Percentiles rank a stretch among this genome's conserved stretches.
Evolutionary conservation across 371 early-diverging fungal species (phyloP).

Genomic region (Lichtheimia hyalospora): DNA sequence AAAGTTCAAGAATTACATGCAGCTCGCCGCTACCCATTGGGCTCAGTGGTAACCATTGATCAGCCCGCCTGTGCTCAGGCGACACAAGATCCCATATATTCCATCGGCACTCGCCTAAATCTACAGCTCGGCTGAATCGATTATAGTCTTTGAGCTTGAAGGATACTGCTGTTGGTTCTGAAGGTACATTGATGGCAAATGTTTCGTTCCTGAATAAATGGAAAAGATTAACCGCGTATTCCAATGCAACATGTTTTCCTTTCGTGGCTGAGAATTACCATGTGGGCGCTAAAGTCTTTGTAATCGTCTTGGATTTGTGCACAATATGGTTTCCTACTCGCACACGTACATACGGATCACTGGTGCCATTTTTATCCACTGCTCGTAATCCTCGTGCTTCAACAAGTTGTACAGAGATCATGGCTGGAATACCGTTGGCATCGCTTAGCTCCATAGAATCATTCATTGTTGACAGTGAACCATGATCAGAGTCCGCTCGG

Average conservation of each 20-base stretch:
- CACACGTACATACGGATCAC: conserved; percentile 56
- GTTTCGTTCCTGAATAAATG: conserved; percentile 26
- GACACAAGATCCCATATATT: conserved; percentile 52
- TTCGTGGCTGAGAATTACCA: conserved; percentile 41
- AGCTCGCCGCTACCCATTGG: conserved; percentile 42
- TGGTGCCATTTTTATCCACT: conserved; percentile 50
- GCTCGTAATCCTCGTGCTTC: conserved; percentile 57
- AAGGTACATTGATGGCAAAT: conserved; percentile 18
- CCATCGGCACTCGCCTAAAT: conserved; percentile 53
- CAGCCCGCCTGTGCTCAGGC: conserved; percentile 12
- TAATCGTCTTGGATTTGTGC: conserved; percentile 72
- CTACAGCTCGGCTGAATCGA: conserved; percentile 61
- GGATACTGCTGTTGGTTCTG: conserved; percentile 35
- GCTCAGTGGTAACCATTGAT: conserved; percentile 38
- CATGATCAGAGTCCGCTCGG: conserved; percentile 11
- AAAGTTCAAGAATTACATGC: conserved; percentile 18
- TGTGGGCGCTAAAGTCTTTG: conserved; percentile 69
- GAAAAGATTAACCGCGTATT: not conserved
- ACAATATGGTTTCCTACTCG: conserved; percentile 50
- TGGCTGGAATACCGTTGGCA: not conserved
- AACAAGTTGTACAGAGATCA: conserved; percentile 18
- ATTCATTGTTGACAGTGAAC: conserved; percentile 6
- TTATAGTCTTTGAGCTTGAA: conserved; percentile 69
- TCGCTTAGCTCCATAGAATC: not conserved
- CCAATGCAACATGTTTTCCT: not conserved